Conservation (phyloP, 805 yeast genomes). For the Wilhelminamyces savonicus region DNA sequence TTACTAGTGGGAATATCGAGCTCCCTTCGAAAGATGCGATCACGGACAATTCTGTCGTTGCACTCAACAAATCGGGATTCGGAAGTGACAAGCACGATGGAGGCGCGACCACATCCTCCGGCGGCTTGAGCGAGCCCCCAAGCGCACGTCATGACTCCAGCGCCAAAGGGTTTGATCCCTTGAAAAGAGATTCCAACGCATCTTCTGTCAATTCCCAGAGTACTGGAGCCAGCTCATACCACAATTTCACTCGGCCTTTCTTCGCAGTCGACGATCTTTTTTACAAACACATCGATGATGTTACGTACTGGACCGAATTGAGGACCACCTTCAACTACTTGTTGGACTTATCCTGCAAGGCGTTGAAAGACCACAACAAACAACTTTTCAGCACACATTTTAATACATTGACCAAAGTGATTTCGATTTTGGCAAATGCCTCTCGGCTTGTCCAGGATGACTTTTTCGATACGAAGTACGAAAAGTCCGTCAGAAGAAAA, state of each 20-base stretch:
- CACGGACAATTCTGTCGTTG: background rate
- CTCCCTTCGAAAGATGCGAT: conserved; percentile 1
- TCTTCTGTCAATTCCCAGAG: conserved; percentile 22
- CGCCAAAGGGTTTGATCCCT: conserved; percentile 18
- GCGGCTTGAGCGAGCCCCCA: no score
- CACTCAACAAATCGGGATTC: no score
- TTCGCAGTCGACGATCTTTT: conserved; percentile 39
- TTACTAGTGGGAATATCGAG: conserved; percentile 4
- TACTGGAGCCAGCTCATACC: conserved; percentile 25
- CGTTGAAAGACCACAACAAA: conserved; percentile 45
- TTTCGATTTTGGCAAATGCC: conserved; percentile 47
- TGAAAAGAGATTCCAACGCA: conserved; percentile 33
- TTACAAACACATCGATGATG: conserved; percentile 54
- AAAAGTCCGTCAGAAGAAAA: conserved; percentile 40
- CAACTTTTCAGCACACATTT: conserved; percentile 49
- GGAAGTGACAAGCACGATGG: no score
- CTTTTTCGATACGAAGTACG: conserved; percentile 40
- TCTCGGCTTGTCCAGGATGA: conserved; percentile 50
- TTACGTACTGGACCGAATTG: conserved; percentile 54
- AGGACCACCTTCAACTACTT: conserved; percentile 42
- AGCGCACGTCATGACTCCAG: no score
- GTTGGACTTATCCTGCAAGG: conserved; percentile 42
- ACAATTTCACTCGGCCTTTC: conserved; percentile 37
- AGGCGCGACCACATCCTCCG: no score
- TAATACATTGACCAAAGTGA: conserved; percentile 46